Conservation (phyloP, 2,329 filamentous ascomycete genomes). For the Hypoxylon sp. region DNA sequence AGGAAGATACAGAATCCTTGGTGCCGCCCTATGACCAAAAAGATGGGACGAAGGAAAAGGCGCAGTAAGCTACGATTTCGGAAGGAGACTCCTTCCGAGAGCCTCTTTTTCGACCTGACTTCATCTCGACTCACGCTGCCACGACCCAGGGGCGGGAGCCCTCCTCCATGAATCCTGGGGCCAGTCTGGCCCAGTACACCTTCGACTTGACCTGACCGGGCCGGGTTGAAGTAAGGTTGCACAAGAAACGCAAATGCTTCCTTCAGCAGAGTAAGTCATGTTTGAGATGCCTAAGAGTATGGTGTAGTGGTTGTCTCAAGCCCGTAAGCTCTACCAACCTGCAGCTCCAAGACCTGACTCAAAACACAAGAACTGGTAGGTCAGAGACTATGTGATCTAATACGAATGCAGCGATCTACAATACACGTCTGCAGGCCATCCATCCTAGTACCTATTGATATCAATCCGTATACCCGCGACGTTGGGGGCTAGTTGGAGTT, state of each 20-base stretch:
- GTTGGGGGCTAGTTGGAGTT: background rate
- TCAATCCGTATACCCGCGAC: background rate
- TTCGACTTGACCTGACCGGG: background rate
- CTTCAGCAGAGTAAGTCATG: slow-evolving; percentile 1
- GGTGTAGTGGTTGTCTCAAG: background rate
- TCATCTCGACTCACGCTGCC: slow-evolving; percentile 4
- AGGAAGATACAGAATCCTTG: background rate
- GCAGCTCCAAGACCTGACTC: background rate
- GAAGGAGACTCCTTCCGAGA: slow-evolving; percentile 1
- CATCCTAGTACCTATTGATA: background rate
- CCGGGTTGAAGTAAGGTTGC: slow-evolving; percentile 12
- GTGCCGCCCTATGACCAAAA: slow-evolving; percentile 8
- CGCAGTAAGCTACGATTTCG: slow-evolving; percentile 16
- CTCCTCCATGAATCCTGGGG: slow-evolving; percentile 7
- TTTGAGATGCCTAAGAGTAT: slow-evolving; percentile 4
- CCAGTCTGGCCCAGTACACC: background rate
- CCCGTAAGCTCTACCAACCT: background rate
- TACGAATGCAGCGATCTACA: background rate
- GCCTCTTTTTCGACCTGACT: slow-evolving; percentile 4
- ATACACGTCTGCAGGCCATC: background rate
- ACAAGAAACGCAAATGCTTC: slow-evolving; percentile 20
- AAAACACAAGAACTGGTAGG: background rate
- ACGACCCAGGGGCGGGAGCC: background rate
- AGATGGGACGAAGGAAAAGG: slow-evolving; percentile 1
- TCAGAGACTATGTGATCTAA: background rate